Evolutionary conservation across 2,329 filamentous ascomycete genomes (phyloP), one percentile per base, ranked within the genome.

Genomic region (Dactylellina drechsleri): DNA sequence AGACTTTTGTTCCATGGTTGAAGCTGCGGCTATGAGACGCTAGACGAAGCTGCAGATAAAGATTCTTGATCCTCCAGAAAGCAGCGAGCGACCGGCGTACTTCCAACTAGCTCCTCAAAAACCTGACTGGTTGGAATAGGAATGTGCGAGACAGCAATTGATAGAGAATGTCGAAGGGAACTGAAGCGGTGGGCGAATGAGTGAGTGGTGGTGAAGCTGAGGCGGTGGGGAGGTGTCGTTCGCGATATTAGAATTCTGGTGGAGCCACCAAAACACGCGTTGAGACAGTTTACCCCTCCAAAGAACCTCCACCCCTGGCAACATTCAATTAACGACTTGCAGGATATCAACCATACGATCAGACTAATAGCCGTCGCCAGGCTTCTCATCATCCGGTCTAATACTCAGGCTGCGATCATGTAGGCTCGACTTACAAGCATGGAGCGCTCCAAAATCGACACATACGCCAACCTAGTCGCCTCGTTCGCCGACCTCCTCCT

Each of bases 401-500:
- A 1, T 7, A 36, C 31, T 36, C 2, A 2, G 2, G 6, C 31
- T 36, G 31, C 31, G 31, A 36, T 36, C 31, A 36, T 36, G 31
- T 36, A 36, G 31, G 10, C 31, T 36, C 31, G 31, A 36, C 31
- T 2, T 36, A 36, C 5, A 36, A 36, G 2, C 31, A 36, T 36
- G 31, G 58, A 52, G 16, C 56, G 52, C 36, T 53, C 59, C 7
- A 49, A 60, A n/a, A 74, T 74, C 43, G 70, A 74, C 62, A 74
- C 56, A 36, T 74, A 74, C 40, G 62, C 70, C 62, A 74, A 74
- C 61, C 87, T 93, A 77, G 86, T 93, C 77, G 83, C 85, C 68
- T 87, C 89, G 60, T 93, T 96, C 83, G 87, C 87, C 76, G 87
- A 89, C 80, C 97, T 97, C 83, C 87, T 97, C 66, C 91, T 89